phyloP scores from a whole-genome alignment of 2,329 filamentous ascomycete genomes.

The Leptographium wingfieldii region DNA sequence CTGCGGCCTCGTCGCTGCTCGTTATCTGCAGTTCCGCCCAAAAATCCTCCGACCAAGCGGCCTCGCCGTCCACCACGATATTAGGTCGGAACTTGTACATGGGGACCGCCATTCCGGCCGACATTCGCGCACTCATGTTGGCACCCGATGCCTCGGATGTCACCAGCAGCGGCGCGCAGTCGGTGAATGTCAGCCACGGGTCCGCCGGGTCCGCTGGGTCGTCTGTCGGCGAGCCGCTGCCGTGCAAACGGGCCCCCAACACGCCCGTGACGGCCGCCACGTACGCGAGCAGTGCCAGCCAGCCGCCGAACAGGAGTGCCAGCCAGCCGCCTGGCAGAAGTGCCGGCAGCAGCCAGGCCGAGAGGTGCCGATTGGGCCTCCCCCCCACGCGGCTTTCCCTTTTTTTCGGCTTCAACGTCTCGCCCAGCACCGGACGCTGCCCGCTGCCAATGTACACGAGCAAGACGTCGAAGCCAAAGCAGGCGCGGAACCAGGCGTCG shows the following conservation, averaged over 20 bases:
- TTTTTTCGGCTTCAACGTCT: slow-evolving; percentile 28
- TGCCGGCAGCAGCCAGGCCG: not conserved
- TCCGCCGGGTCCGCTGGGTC: not conserved
- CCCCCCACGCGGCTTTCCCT: not conserved
- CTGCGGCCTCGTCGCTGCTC: slow-evolving; percentile 20
- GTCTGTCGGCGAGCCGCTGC: not conserved
- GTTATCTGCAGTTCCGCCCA: slow-evolving; percentile 49
- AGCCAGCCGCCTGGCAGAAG: slow-evolving; percentile 12
- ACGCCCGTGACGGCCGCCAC: slow-evolving; percentile 13
- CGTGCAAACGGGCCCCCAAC: not conserved
- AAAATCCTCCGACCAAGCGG: slow-evolving; percentile 57
- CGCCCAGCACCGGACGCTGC: slow-evolving; percentile 46
- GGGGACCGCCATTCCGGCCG: slow-evolving; percentile 37
- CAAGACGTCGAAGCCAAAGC: slow-evolving; percentile 48
- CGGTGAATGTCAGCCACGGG: slow-evolving; percentile 21
- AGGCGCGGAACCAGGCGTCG: slow-evolving; percentile 54
- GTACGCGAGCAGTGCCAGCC: slow-evolving; percentile 23
- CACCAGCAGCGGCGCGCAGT: slow-evolving; percentile 64
- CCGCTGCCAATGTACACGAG: slow-evolving; percentile 54
- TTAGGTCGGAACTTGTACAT: slow-evolving; percentile 63
- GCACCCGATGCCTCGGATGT: slow-evolving; percentile 57
- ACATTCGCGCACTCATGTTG: slow-evolving; percentile 47
- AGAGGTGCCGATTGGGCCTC: too few relatives aligned
- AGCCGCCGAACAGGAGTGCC: slow-evolving; percentile 19
- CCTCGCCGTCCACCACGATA: slow-evolving; percentile 50